Evolutionary conservation across 805 yeast species (phyloP), one percentile per base, ranked within the genome.

Genomic region (Komagataella pseudopastoris): DNA sequence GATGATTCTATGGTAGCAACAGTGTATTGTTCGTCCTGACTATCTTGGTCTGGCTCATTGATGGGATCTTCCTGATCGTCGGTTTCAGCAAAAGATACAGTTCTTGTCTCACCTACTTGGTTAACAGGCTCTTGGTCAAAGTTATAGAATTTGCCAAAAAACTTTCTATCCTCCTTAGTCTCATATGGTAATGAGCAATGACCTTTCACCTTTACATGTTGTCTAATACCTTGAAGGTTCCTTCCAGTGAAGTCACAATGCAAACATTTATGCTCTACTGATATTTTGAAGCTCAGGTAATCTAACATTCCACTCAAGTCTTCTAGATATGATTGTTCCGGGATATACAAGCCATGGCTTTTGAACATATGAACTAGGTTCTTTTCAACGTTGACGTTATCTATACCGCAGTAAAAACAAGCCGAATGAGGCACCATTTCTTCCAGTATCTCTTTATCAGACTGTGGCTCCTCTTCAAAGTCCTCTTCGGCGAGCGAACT

Each of bases 381-480:
- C 6, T 17, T 17, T 17, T 52, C 76, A 17, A 69, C 50, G 39
- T 67, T 71, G 6, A 54, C 56, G 55, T 67, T 68, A 46, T 69
- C 62, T 17, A 56, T 54, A 0, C 77, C 77, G 60, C 83, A 77
- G 56, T 71, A 78, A 59, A 76, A 74, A 55, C 83, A 78, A 20
- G 62, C 60, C 1, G 71, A 66, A 46, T 72, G 60, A 6, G 78
- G 74, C 6, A 71, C 54, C 7, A 67, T 60, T 14, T 56, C 55
- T 4, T 56, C 51, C 23, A 59, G 60, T 2, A 58, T 56, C 8
- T 63, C 65, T 6, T 59, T 65, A 23, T 57, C 58, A 7, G 59
- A 51, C 2, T 59, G 60, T 4, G 54, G 52, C 5, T 52, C 50
- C 3, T 45, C 55, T 14, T 52, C 57, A 4, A 54, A 52, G n/a